Evolutionary conservation across 495 filamentous ascomycete genomes (phyloP).

Genomic region (Talaromyces liani): DNA sequence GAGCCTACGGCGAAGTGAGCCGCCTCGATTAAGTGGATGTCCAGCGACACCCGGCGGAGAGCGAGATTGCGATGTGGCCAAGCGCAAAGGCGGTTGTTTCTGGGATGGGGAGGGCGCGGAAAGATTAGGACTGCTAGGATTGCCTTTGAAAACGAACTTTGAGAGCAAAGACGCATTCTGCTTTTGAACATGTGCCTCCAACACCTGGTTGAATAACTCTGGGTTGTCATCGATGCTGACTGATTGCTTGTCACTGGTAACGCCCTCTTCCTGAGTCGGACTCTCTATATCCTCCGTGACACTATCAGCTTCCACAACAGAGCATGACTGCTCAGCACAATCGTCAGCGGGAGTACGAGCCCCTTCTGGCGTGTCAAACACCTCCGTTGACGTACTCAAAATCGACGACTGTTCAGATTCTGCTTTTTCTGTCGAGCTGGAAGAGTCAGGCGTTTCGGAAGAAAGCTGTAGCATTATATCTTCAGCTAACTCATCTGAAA

Average conservation of each 20-base stretch:
- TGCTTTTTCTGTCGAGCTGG: slow-evolving; percentile 17
- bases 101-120: slow-evolving; percentile 1
- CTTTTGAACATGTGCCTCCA: slow-evolving; percentile 28
- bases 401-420: slow-evolving; percentile 10
- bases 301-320: background rate
- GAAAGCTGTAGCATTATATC: slow-evolving; percentile 51
- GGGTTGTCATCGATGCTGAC: slow-evolving; percentile 18
- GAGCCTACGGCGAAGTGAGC: slow-evolving; percentile 21
- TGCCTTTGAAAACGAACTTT: slow-evolving; percentile 23
- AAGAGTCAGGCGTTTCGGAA: slow-evolving; percentile 28
- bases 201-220: slow-evolving; percentile 22
- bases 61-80: slow-evolving; percentile 9
- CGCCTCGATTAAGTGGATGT: slow-evolving; percentile 5
- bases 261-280: background rate
- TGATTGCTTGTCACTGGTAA: slow-evolving; percentile 3
- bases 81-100: slow-evolving; percentile 6
- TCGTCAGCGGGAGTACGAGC: background rate
- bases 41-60: background rate
- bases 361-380: slow-evolving; percentile 1
- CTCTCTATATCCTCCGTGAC: background rate
- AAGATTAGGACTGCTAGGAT: background rate
- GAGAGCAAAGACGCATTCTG: slow-evolving; percentile 30
- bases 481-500: slow-evolving; percentile 60
- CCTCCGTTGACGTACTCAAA: background rate
- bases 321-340: background rate